A percentile compares a stretch with the other conserved stretches of the same genome.
phyloP scores from a whole-genome alignment of 1,139 yeast genomes.

The Candida neerlandica region DNA sequence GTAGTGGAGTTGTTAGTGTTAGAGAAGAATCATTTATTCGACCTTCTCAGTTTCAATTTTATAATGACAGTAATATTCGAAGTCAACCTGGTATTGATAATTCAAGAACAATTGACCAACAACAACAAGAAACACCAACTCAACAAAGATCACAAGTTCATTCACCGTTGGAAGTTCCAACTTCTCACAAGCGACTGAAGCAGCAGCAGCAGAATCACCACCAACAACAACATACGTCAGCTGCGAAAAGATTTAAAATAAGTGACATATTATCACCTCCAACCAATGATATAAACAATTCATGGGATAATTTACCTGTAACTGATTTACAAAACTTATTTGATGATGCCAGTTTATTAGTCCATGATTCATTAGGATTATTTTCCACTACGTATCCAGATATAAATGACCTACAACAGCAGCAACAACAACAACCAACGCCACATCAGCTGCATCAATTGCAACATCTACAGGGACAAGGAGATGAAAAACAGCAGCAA shows the following conservation, averaged over 20 bases:
- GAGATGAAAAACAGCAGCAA: neutral
- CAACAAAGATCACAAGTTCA: neutral
- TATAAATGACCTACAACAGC: neutral
- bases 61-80: constrained; percentile 4
- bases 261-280: constrained; percentile 30
- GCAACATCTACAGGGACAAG: neutral
- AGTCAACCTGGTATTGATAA: neutral
- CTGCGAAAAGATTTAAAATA: constrained; percentile 10
- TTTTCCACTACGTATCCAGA: constrained; percentile 13
- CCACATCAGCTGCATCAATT: too few species aligned
- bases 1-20: neutral
- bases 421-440: neutral
- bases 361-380: constrained; percentile 39
- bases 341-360: constrained; percentile 53
- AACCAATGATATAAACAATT: constrained; percentile 9
- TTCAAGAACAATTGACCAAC: too few species aligned
- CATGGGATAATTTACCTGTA: constrained; percentile 16
- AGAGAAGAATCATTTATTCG: neutral
- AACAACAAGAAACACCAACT: constrained; percentile 1
- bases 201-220: neutral
- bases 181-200: too few species aligned
- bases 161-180: neutral
- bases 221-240: neutral
- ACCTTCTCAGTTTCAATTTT: neutral
- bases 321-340: constrained; percentile 33